These are phyloP conservation scores for Cladosporium cucumerinum DNA, from an alignment of 2,329 filamentous ascomycete species.

Conservation along the genomic window DNA sequence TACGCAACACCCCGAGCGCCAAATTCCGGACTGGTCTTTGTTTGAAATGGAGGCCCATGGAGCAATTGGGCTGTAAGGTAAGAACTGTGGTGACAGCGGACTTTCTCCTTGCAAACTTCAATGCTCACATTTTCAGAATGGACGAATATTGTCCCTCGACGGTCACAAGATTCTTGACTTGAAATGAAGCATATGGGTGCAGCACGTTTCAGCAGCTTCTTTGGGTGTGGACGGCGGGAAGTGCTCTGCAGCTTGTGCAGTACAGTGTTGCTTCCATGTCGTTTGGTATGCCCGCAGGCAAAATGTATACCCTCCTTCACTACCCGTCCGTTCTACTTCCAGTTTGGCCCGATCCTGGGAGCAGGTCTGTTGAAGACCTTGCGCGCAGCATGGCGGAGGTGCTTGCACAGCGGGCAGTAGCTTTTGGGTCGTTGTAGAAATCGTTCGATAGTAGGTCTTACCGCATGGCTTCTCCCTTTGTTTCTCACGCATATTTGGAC, in stretches of 20 bases:
- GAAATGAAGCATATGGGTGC: background rate
- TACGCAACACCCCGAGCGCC: background rate
- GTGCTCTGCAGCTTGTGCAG: background rate
- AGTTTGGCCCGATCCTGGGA: background rate
- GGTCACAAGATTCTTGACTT: background rate
- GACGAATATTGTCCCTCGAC: background rate
- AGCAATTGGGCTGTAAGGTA: background rate
- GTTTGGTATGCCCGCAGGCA: background rate
- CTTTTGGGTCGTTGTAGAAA: no score
- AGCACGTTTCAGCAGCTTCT: background rate
- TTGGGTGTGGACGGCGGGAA: background rate
- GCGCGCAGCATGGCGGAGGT: background rate
- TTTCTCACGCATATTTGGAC: background rate
- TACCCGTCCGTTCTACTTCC: background rate
- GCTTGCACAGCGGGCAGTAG: background rate
- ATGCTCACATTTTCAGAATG: background rate
- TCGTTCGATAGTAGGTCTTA: background rate
- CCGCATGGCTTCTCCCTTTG: background rate
- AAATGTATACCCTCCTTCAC: background rate
- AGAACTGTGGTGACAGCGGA: background rate
- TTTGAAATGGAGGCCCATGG: background rate
- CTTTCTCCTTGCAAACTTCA: no score
- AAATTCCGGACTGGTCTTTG: background rate
- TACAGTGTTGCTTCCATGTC: background rate
- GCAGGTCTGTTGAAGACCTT: background rate